phyloP scores from a whole-genome alignment of 768 basidiomycete species.

The Tremella mesenterica region DNA sequence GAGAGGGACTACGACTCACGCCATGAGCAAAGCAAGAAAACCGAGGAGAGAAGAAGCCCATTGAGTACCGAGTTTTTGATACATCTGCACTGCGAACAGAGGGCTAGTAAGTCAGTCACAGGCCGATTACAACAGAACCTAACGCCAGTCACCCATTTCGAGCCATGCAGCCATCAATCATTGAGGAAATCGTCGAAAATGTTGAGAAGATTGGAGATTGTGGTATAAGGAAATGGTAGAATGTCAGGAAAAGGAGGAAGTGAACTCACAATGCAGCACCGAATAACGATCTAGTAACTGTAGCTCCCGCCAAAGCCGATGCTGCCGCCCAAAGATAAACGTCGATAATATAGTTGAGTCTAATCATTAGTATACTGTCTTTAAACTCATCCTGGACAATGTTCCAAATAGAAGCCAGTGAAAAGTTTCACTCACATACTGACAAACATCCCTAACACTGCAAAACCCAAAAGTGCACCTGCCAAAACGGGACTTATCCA shows the following conservation, averaged over 20 bases:
- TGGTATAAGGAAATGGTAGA: too few relatives aligned
- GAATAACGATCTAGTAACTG: slow-evolving; percentile 38
- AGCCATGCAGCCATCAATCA: too few relatives aligned
- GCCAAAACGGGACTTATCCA: slow-evolving; percentile 42
- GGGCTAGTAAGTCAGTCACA: slow-evolving; percentile 15
- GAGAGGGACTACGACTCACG: slow-evolving; percentile 9
- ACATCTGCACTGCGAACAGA: slow-evolving; percentile 46
- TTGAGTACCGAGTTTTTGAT: slow-evolving; percentile 42
- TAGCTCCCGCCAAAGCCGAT: slow-evolving; percentile 45
- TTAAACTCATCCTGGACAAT: too few relatives aligned
- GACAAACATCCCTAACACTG: slow-evolving; percentile 40
- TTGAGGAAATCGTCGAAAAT: too few relatives aligned
- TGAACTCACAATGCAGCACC: slow-evolving; percentile 31
- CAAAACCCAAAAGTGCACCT: slow-evolving; percentile 36
- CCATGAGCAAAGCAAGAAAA: slow-evolving; percentile 38
- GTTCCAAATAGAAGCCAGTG: not conserved
- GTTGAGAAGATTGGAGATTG: too few relatives aligned
- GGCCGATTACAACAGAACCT: too few relatives aligned
- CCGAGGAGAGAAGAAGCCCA: slow-evolving; percentile 46
- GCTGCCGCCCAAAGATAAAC: slow-evolving; percentile 46
- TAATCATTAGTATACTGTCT: too few relatives aligned
- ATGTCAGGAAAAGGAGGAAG: slow-evolving; percentile 2
- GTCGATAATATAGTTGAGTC: slow-evolving; percentile 45
- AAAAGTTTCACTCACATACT: slow-evolving; percentile 27
- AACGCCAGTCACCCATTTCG: too few relatives aligned